Percentiles rank a stretch among this genome's conserved stretches.
These are phyloP conservation scores for Uronychia setigera DNA, from an alignment of 73 alveolate genomes.

Conservation along the genomic window DNA sequence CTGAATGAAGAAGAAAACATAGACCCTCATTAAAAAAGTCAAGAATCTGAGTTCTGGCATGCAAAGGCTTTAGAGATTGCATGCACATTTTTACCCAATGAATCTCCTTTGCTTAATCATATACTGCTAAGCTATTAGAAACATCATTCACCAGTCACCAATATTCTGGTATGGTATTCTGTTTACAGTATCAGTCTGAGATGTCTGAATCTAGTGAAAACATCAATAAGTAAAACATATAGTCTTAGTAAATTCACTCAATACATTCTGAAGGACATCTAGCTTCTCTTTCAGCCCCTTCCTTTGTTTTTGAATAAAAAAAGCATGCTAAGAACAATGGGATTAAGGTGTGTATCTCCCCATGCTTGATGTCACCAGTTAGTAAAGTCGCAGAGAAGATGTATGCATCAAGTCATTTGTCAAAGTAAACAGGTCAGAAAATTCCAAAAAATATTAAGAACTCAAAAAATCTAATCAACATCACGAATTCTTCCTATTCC, in stretches of 20 bases:
- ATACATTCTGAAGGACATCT: background rate
- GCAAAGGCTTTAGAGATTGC: conserved; percentile 74
- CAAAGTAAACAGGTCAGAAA: too few species aligned
- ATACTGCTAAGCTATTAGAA: conserved; percentile 77
- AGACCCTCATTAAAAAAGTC: background rate
- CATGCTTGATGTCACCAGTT: conserved; percentile 39
- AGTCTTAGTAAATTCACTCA: background rate
- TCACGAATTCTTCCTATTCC: too few species aligned
- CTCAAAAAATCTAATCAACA: too few species aligned
- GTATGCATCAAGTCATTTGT: too few species aligned
- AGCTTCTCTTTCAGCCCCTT: background rate
- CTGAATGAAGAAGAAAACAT: conserved; percentile 52
- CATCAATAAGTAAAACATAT: conserved; percentile 31
- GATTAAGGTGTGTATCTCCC: conserved; percentile 37
- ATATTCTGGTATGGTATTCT: conserved; percentile 7
- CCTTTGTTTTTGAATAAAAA: too few species aligned
- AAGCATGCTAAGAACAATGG: background rate
- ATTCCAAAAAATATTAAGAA: too few species aligned
- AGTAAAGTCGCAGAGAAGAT: conserved; percentile 11
- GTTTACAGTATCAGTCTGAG: conserved; percentile 22
- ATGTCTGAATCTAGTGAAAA: conserved; percentile 29
- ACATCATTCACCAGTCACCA: conserved; percentile 63
- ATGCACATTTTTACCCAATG: conserved; percentile 73
- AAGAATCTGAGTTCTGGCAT: conserved; percentile 82
- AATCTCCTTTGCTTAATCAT: conserved; percentile 83